Evolutionary conservation across 1,139 yeast species (phyloP), one percentile per base, ranked within the genome.

Genomic region (Kodamaea alishanica): DNA sequence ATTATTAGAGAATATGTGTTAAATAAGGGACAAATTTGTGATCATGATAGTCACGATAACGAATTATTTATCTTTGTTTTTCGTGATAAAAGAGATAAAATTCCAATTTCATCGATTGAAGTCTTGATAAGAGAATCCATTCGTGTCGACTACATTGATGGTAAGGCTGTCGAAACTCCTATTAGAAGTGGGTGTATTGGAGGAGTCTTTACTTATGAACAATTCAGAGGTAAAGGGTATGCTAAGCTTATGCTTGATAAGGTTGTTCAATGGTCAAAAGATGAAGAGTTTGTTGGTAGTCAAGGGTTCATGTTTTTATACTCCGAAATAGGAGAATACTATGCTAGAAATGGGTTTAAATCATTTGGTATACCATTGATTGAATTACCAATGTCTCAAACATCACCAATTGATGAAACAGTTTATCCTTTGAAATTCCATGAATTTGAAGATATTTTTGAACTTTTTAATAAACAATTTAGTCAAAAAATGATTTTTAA

Each of bases 281-380:
- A 32, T 4, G 34, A 32, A 1, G 49, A 55, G 4, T 40, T 48
- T 11, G 43, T 68, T 32, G 68, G 69, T 6, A 46, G 54, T 15
- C 66, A 72, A 40, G 73, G 76, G 11, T 69, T 73, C 38, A 60
- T 72, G 9, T 75, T 72, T 41, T 65, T 84, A 43, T 84, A 84
- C 67, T 81, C 89, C 27, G 94, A 84, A 52, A 73, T 85, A 29
- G 90, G 88, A 5, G 80, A 79, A 41, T 84, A 76, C 56, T 84
- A 84, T 55, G 57, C 66, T 27, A 64, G 67, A 41, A 69, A 73
- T 49, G 94, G 87, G 1, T 84, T 79, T 57, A 60, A 65, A 31
- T 71, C 81, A 1, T 57, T 63, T 40, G 75, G 66, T 30, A 76
- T 78, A 7, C 79, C 67, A 6, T 67, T 52, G 49, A 62, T 52